Conservation (phyloP, 2,329 filamentous ascomycete species). For the Dactylonectria macrodidyma region DNA sequence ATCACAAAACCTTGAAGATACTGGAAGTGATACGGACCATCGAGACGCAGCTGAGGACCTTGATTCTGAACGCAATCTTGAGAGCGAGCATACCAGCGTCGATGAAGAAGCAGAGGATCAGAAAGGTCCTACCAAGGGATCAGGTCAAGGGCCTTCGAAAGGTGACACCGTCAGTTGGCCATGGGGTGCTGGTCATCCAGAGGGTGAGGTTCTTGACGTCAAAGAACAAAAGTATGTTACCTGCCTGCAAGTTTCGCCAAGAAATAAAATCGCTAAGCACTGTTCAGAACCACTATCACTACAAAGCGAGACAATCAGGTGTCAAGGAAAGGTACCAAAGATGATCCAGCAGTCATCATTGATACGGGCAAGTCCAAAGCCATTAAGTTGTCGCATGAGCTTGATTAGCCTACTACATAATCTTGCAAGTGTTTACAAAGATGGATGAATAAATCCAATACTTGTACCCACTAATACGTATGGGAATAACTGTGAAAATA, state of each 20-base stretch:
- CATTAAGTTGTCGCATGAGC: slow-evolving; percentile 58
- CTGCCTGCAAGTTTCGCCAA: background rate
- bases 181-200: slow-evolving; percentile 60
- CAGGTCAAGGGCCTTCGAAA: slow-evolving; percentile 51
- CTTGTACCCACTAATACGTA: too few species aligned
- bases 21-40: slow-evolving; percentile 31
- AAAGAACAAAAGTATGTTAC: slow-evolving; percentile 58
- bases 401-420: slow-evolving; percentile 45
- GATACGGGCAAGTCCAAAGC: slow-evolving; percentile 60
- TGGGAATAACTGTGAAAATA: too few species aligned
- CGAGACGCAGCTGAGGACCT: background rate
- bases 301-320: slow-evolving; percentile 61
- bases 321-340: slow-evolving; percentile 55
- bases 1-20: slow-evolving; percentile 1
- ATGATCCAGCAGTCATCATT: slow-evolving; percentile 61
- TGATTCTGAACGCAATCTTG: slow-evolving; percentile 29
- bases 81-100: slow-evolving; percentile 25
- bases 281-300: slow-evolving; percentile 45
- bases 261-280: background rate
- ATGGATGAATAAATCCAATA: too few species aligned
- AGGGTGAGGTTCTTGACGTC: slow-evolving; percentile 62
- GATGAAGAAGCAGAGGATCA: slow-evolving; percentile 33
- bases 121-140: slow-evolving; percentile 8
- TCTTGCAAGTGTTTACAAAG: too few species aligned
- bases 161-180: slow-evolving; percentile 64